phyloP scores from a whole-genome alignment of 148 eudicot genomes.

The Rhododendron henanense region DNA sequence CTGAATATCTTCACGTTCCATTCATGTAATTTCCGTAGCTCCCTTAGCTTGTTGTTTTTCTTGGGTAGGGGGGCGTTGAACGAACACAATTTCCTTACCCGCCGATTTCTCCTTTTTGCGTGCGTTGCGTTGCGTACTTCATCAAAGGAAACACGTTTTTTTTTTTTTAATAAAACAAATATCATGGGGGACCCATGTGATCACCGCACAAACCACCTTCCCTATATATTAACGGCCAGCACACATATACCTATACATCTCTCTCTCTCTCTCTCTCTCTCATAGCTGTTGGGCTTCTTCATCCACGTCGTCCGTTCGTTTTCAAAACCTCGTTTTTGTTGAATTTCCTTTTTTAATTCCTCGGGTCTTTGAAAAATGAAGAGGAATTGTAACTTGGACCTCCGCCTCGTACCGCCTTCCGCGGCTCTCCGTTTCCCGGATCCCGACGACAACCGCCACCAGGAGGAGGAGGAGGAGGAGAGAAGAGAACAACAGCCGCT shows the following conservation, averaged over 20 bases:
- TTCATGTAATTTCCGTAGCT: neutral
- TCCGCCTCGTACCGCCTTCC: constrained; percentile 32
- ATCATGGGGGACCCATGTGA: neutral
- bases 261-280: neutral
- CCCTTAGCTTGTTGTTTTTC: too few relatives aligned
- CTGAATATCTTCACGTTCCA: neutral
- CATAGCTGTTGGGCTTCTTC: neutral
- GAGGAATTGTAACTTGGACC: constrained; percentile 34
- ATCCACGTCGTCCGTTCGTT: neutral
- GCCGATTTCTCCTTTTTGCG: neutral
- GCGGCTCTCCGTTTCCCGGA: neutral
- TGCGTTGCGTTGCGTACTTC: neutral
- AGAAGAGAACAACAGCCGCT: constrained; percentile 19
- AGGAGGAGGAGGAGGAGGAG: neutral
- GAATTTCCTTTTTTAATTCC: neutral
- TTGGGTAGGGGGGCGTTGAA: neutral
- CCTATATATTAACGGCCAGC: neutral
- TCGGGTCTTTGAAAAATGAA: neutral
- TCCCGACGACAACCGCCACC: neutral
- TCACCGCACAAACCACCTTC: neutral
- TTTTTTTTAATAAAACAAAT: too few relatives aligned
- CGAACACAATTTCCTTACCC: neutral
- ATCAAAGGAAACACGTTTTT: neutral
- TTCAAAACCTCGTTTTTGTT: neutral
- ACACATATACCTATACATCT: neutral